A percentile compares a stretch with the other conserved stretches of the same genome.
These are phyloP conservation scores for Cordia subcordata DNA, from an alignment of 257 asterid genomes.

Conservation along the genomic window DNA sequence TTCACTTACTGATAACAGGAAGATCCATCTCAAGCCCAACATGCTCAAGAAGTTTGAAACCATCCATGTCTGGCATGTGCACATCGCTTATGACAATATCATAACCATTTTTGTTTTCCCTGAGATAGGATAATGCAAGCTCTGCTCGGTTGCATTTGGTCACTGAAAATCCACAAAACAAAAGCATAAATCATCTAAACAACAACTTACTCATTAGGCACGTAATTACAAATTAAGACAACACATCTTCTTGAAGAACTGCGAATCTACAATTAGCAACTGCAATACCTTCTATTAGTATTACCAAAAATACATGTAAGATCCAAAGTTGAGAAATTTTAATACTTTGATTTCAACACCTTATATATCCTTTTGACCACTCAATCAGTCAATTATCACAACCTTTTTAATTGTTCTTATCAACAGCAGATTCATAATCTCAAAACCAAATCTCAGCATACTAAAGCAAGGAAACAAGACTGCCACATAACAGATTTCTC, in stretches of 20 bases:
- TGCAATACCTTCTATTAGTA: background rate
- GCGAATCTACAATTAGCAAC: background rate
- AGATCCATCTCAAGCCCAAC: conserved; percentile 94
- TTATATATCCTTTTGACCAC: too few relatives aligned
- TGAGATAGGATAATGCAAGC: conserved; percentile 53
- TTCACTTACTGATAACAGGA: conserved; percentile 89
- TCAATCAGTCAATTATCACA: background rate
- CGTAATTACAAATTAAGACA: too few relatives aligned
- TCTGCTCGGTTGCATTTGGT: conserved; percentile 84
- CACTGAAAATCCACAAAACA: conserved; percentile 37
- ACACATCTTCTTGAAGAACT: background rate
- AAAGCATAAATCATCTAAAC: conserved; percentile 7
- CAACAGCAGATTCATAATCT: too few relatives aligned
- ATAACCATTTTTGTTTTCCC: conserved; percentile 66
- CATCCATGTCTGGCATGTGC: conserved; percentile 99
- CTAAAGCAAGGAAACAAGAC: too few relatives aligned
- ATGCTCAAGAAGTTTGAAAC: conserved; percentile 83
- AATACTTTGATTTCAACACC: too few relatives aligned
- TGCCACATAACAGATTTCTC: too few relatives aligned
- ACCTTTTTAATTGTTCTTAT: background rate
- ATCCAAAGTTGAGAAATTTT: background rate
- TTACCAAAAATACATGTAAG: background rate
- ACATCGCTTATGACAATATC: conserved; percentile 93
- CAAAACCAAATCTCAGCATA: too few relatives aligned
- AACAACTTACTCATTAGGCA: background rate